Base-by-base conservation (phyloP, 345 rosid species). In the Populus ilicifolia region DNA sequence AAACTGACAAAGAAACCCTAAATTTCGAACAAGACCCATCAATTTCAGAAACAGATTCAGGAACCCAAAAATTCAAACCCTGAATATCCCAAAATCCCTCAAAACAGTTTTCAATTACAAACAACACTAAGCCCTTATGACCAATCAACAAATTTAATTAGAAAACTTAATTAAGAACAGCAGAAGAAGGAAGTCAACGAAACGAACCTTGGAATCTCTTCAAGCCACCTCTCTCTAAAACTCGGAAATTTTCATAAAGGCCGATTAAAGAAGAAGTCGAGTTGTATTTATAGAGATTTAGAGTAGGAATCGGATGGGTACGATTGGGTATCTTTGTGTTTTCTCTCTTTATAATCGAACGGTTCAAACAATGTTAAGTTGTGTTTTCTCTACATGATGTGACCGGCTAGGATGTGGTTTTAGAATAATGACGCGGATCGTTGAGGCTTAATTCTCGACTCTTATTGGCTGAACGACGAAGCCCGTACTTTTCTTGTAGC, bases 241-340 rank as follows among this genome's bases (percentile, higher is more conserved):
- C 63, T 30, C 36, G 4, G 4, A 12, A 68, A 65, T n/a, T 44
- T 46, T 39, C 4, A 9, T 13, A 63, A 83, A 80, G 12, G 0
- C 62, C 1, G 0, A 0, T 13, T 0, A 0, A 0, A 0, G 0
- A 0, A 0, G 62, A 2, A 33, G 79, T 76, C 43, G 39, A 73
- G 67, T 41, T 5, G 4, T 72, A 77, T 81, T 76, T 79, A 81
- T 72, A 79, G 23, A 11, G 30, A 29, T 39, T 21, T 12, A 9
- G 54, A 3, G 71, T 6, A 2, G 43, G 7, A 69, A 84, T 78
- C 82, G 77, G 86, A 87, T 85, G 89, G 86, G 43, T 68, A 75
- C 2, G 83, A 72, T 77, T 23, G 36, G 75, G 76, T 78, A 82
- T 85, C 82, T 86, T 33, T 92, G 92, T 92, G 94, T 80, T 92